These are phyloP conservation scores for Diophrys sp. DNA, from an alignment of 73 alveolate species.

Conservation along the genomic window DNA sequence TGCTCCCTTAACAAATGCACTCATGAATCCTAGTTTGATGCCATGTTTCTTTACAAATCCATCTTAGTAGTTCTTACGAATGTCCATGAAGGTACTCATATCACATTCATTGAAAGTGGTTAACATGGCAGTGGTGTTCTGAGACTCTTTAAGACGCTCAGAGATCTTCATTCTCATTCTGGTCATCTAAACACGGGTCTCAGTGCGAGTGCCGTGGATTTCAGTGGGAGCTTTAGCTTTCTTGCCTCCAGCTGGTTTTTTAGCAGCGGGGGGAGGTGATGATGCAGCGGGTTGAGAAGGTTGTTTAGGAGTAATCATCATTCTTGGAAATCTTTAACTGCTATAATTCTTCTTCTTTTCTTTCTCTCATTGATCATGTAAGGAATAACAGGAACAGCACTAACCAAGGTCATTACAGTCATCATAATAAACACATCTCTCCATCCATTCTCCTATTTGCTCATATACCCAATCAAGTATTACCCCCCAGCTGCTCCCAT, in stretches of 20 bases:
- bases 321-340: no score
- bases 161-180: no score
- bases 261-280: no score
- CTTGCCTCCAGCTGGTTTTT: no score
- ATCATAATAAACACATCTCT: background rate
- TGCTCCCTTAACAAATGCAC: slow-evolving; percentile 88
- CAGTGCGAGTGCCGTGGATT: no score
- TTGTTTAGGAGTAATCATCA: no score
- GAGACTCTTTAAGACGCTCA: no score
- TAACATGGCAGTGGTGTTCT: slow-evolving; percentile 80
- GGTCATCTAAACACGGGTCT: no score
- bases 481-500: slow-evolving; percentile 28
- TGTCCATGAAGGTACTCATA: slow-evolving; percentile 84
- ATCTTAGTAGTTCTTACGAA: no score
- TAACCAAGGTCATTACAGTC: background rate
- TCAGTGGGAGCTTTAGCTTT: no score
- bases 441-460: background rate
- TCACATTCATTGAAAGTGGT: slow-evolving; percentile 87
- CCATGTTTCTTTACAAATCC: slow-evolving; percentile 88
- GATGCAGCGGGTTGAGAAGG: no score
- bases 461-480: background rate
- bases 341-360: no score
- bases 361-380: background rate
- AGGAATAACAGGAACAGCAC: background rate
- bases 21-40: slow-evolving; percentile 88